Evolutionary conservation across 345 rosid genomes (phyloP).

Genomic region (Mercurialis annua): DNA sequence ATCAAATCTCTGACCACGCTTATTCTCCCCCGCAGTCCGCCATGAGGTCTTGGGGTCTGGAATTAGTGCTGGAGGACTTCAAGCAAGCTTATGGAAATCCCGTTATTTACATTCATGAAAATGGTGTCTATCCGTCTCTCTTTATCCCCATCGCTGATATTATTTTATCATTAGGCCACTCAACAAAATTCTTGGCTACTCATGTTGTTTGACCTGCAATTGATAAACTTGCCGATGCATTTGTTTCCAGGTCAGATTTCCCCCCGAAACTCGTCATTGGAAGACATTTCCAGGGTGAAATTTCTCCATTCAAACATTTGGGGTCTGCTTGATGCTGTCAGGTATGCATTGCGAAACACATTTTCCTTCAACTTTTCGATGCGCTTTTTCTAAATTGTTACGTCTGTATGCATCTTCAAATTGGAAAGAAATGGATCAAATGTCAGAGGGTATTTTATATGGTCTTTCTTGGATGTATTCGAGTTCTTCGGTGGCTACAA

Average conservation of each 20-base stretch:
- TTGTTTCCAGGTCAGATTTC: constrained; percentile 39
- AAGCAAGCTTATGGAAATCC: constrained; percentile 42
- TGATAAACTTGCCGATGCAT: not conserved
- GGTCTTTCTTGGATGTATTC: constrained; percentile 44
- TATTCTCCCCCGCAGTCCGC: constrained; percentile 21
- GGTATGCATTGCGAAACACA: constrained; percentile 26
- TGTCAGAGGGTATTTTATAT: constrained; percentile 42
- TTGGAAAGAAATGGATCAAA: constrained; percentile 43
- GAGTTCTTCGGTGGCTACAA: constrained; percentile 40
- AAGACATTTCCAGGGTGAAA: constrained; percentile 43
- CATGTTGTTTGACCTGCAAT: not conserved
- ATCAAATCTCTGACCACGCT: not conserved
- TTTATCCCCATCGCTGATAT: not conserved
- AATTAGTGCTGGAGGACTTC: constrained; percentile 26
- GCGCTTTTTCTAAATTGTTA: not conserved
- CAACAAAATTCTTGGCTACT: not conserved
- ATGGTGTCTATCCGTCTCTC: constrained; percentile 30
- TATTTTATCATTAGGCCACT: not conserved
- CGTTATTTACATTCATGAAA: constrained; percentile 40
- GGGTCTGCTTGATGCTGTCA: constrained; percentile 40
- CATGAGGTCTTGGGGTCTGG: constrained; percentile 37
- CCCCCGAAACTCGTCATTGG: constrained; percentile 33
- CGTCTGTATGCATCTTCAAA: not conserved
- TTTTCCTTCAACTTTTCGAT: not conserved
- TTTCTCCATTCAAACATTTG: constrained; percentile 44